Evolutionary conservation across 371 early-diverging fungal species (phyloP), one percentile per base, ranked within the genome.

Genomic region (Lichtheimia hyalospora): DNA sequence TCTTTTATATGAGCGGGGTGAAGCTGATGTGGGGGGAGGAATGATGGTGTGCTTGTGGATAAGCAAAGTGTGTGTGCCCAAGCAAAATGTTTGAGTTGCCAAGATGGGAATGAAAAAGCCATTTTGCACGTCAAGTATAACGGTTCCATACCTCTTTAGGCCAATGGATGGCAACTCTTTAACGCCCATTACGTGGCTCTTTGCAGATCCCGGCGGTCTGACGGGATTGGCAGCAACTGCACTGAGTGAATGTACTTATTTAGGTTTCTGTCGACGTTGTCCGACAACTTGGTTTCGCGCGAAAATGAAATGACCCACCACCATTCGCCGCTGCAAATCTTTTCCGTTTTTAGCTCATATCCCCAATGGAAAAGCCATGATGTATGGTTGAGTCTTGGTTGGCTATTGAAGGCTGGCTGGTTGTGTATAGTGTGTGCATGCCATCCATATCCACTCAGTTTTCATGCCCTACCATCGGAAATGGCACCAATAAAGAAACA

Each of bases 261-360:
- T 49, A 44, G 34, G 27, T 18, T 49, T 50, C 50, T 58, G 58
- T 58, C 58, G 50, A 18, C 34, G 34, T 34, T 34, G 34, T 34
- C 34, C 34, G 34, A 34, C 34, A 34, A 34, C 34, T 46, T 21
- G 46, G 25, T 58, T 58, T 58, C 58, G 58, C 58, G 58, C 58
- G 58, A 58, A 58, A 58, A 18, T 57, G 28, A 50, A 58, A 58
- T 46, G 27, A 7, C 20, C 12, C 53, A 42, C 24, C 50, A 28
- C 40, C 10, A 58, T 58, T 58, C 58, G 58, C 58, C 58, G 58
- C 58, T 58, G 58, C 39, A 58, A 58, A 58, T 49, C 57, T 48
- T 24, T 23, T 41, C 46, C 46, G 46, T 46, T 46, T 46, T 46
- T 46, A 21, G n/a, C 46, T 21, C 34, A 8, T 8, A 34, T 34